Conservation (phyloP, 345 rosid species). For the Litchi chinensis region DNA sequence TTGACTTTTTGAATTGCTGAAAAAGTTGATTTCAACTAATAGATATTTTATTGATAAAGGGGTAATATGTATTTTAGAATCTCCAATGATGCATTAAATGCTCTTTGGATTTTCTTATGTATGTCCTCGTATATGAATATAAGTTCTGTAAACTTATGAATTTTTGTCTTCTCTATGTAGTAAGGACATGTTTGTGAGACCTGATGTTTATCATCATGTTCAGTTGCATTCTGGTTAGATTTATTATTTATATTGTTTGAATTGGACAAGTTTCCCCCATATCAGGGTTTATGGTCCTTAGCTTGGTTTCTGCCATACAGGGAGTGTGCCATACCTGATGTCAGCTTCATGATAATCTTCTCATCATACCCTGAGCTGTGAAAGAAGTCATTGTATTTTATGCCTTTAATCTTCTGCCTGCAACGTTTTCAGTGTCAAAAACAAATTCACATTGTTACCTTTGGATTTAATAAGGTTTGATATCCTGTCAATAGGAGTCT, state of each 20-base stretch:
- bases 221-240: not conserved
- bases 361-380: not conserved
- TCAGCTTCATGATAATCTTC: not conserved
- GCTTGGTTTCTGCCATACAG: not conserved
- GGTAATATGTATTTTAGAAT: not conserved
- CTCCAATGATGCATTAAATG: not conserved
- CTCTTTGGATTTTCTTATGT: conserved; percentile 2
- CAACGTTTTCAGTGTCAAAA: not conserved
- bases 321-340: not conserved
- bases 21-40: not conserved
- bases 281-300: not conserved
- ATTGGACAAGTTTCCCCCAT: not conserved
- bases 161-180: too few species aligned
- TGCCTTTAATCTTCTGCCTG: not conserved
- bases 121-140: not conserved
- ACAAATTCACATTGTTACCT: not conserved
- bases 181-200: not conserved
- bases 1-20: not conserved
- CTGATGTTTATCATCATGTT: not conserved
- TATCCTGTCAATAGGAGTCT: not conserved
- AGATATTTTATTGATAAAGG: not conserved
- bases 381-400: not conserved
- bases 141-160: too few species aligned
- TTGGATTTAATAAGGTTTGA: not conserved
- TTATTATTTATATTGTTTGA: not conserved